These are phyloP conservation scores for Clarireedia paspali DNA, from an alignment of 2,329 filamentous ascomycete species.

Conservation along the genomic window DNA sequence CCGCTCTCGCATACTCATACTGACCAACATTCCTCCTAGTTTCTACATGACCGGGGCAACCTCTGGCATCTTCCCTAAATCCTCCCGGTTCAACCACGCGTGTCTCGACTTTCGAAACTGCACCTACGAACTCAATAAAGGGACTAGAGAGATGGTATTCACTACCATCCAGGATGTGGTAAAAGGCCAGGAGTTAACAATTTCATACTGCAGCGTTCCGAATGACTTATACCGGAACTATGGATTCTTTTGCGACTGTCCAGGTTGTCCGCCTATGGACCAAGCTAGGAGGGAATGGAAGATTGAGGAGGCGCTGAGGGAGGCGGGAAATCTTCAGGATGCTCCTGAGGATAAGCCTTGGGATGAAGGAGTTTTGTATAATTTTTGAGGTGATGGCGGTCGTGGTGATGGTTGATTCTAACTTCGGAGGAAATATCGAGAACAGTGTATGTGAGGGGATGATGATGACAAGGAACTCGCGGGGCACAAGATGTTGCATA, in stretches of 20 bases:
- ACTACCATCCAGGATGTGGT: conserved; percentile 32
- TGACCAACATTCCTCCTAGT: neutral
- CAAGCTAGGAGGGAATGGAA: conserved; percentile 1
- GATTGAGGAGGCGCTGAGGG: neutral
- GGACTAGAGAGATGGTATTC: conserved; percentile 34
- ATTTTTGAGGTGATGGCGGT: neutral
- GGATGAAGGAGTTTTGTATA: neutral
- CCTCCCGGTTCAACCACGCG: conserved; percentile 52
- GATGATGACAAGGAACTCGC: neutral
- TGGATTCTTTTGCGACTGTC: conserved; percentile 47
- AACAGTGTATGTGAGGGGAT: neutral
- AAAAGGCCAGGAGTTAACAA: conserved; percentile 42
- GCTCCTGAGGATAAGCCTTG: neutral
- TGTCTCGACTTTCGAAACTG: conserved; percentile 41
- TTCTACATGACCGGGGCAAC: neutral
- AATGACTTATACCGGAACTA: conserved; percentile 36
- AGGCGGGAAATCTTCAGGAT: neutral
- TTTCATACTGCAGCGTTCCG: conserved; percentile 40
- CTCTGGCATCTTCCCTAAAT: conserved; percentile 35
- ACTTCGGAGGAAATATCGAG: neutral
- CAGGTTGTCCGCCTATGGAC: conserved; percentile 32
- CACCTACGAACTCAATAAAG: conserved; percentile 30
- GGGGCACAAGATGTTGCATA: neutral
- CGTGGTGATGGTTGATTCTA: neutral
- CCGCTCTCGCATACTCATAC: neutral